phyloP scores from a whole-genome alignment of 177 flowering plant genomes.

The Vitis hybrid region DNA sequence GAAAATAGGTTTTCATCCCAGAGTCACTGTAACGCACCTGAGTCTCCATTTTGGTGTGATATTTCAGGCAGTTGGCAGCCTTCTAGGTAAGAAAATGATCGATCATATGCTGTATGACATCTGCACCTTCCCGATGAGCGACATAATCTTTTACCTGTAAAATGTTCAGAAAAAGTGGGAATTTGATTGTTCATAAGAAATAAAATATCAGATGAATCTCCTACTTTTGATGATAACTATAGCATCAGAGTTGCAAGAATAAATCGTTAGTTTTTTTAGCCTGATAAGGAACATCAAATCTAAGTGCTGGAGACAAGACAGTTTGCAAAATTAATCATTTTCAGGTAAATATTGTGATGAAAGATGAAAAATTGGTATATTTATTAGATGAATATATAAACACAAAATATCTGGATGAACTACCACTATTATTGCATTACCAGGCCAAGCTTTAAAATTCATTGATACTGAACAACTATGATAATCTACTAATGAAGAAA shows the following conservation, averaged over 20 bases:
- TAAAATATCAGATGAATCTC: background rate
- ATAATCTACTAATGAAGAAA: too few relatives aligned
- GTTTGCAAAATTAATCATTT: too few relatives aligned
- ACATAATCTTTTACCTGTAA: slow-evolving; percentile 73
- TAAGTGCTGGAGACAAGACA: background rate
- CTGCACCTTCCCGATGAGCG: slow-evolving; percentile 80
- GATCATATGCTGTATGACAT: slow-evolving; percentile 87
- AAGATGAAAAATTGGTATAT: too few relatives aligned
- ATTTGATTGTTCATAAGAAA: background rate
- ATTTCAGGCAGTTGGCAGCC: background rate
- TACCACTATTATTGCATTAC: too few relatives aligned
- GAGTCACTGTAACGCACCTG: background rate
- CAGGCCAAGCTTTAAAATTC: too few relatives aligned
- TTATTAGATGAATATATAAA: too few relatives aligned
- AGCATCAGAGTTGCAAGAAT: background rate
- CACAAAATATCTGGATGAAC: too few relatives aligned
- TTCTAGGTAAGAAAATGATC: slow-evolving; percentile 72
- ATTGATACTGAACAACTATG: too few relatives aligned
- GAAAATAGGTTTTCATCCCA: background rate
- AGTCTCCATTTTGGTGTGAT: background rate
- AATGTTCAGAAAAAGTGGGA: background rate
- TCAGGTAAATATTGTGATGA: too few relatives aligned
- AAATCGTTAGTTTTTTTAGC: background rate
- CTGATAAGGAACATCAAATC: background rate
- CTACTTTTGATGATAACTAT: background rate